Conservation (phyloP, 768 basidiomycete genomes). For the Termitomyces sp. region DNA sequence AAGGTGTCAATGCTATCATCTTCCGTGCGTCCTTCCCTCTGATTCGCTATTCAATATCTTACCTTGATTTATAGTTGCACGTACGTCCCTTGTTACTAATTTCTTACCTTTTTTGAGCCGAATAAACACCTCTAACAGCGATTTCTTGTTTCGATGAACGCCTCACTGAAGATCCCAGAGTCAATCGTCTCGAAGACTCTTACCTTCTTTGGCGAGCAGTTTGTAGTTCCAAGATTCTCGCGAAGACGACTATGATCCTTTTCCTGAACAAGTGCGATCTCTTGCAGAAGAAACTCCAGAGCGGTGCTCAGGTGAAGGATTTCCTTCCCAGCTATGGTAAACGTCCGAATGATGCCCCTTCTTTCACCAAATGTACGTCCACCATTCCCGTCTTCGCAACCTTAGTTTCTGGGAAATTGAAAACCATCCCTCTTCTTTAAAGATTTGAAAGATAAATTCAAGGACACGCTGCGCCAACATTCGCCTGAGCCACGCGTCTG, state of each 20-base stretch:
- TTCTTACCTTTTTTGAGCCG: neutral
- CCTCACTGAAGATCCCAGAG: slow-evolving; percentile 49
- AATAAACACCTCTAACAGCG: slow-evolving; percentile 16
- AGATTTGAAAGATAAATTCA: slow-evolving; percentile 40
- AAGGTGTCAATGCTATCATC: slow-evolving; percentile 70
- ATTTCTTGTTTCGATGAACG: slow-evolving; percentile 42
- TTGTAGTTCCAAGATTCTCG: slow-evolving; percentile 52
- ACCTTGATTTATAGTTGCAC: slow-evolving; percentile 36
- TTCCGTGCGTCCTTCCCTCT: slow-evolving; percentile 51
- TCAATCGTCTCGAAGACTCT: slow-evolving; percentile 71
- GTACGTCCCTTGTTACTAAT: slow-evolving; percentile 27
- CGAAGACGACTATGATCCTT: slow-evolving; percentile 56
- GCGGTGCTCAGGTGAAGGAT: slow-evolving; percentile 35
- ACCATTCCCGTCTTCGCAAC: neutral
- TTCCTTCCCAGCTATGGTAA: slow-evolving; percentile 61
- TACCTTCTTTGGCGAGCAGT: slow-evolving; percentile 63
- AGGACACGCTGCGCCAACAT: slow-evolving; percentile 43
- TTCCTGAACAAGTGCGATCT: slow-evolving; percentile 76
- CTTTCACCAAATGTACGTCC: slow-evolving; percentile 52
- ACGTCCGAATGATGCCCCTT: slow-evolving; percentile 48
- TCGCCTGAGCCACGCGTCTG: slow-evolving; percentile 45
- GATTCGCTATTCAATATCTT: neutral
- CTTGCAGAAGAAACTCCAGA: slow-evolving; percentile 40
- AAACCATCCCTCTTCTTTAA: slow-evolving; percentile 14
- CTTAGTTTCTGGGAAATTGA: neutral